Evolutionary conservation across 805 yeast species (phyloP), one percentile per base, ranked within the genome.

Genomic region (Cyberlindnera galapagoensis): DNA sequence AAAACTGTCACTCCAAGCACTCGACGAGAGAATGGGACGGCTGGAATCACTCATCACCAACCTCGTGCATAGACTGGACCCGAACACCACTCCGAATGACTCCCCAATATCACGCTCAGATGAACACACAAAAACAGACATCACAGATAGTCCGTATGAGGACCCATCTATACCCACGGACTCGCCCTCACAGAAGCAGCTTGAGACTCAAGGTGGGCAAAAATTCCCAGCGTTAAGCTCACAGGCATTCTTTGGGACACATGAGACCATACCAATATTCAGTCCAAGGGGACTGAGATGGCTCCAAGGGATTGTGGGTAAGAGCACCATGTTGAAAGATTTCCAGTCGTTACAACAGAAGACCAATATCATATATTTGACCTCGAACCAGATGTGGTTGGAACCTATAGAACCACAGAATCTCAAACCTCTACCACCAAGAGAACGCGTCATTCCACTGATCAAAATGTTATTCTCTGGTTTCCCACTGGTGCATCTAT

Each of bases 281-380:
- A 60, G 71, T 8, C 43, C 52, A 3, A 39, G 43, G 25, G 75
- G 76, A 9, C 23, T 69, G 7, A 46, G 47, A 22, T 66, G 73
- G 71, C 39, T 69, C 18, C 35, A 40, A 9, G 39, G 38, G 20
- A 36, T 34, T n/a, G 31, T 42, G 6, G 43, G 45, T 17, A 53
- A 49, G 22, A 34, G 43, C 1, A 21, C 37, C 2, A 19, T 51
- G 3, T 17, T 36, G 0, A 13, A 21, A 1, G 57, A 54, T 2
- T 51, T 62, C 28, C 41, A 44, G 19, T 36, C 36, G 3, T 24
- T 63, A 9, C 42, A 54, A n/a, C 20, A 38, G 4, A 39, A 35
- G n/a, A 34, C 51, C 0, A 35, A 44, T 8, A 33, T 39, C 1
- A 23, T 46, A 6, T 57, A 55, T 13, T 33, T 39, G 5, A 31